Conservation (phyloP, 257 asterid species). For the Solanum sitiens region DNA sequence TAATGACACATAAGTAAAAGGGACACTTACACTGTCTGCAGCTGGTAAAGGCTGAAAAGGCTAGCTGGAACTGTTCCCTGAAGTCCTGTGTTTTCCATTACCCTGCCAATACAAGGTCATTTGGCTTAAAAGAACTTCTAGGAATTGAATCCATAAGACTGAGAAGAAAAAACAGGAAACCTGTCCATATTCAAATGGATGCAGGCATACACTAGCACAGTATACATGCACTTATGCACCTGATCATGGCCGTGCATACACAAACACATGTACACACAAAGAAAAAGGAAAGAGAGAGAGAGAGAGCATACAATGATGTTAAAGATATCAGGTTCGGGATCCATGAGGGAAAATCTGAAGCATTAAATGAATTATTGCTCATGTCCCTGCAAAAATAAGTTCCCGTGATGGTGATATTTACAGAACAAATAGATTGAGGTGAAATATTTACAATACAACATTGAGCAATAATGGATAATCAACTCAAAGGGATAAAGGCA, state of each 20-base stretch:
- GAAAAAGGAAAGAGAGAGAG: not conserved
- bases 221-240: not conserved
- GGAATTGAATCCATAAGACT: not conserved
- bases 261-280: not conserved
- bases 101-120: conserved; percentile 30
- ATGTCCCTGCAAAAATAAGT: conserved; percentile 49
- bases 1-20: not conserved
- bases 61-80: conserved; percentile 45
- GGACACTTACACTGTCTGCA: conserved; percentile 67
- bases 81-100: conserved; percentile 50
- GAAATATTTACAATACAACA: not conserved
- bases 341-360: conserved; percentile 50
- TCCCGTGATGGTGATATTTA: not conserved
- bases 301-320: conserved; percentile 49
- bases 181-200: not conserved
- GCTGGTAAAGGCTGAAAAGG: conserved; percentile 44
- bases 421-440: not conserved
- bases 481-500: not conserved
- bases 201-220: not conserved
- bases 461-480: not conserved
- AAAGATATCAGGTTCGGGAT: conserved; percentile 44
- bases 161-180: not conserved
- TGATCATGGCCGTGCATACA: not conserved
- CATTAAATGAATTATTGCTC: conserved; percentile 67
- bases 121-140: not conserved